Conservation (phyloP, 306 rosid species). For the Cicer arietinum region DNA sequence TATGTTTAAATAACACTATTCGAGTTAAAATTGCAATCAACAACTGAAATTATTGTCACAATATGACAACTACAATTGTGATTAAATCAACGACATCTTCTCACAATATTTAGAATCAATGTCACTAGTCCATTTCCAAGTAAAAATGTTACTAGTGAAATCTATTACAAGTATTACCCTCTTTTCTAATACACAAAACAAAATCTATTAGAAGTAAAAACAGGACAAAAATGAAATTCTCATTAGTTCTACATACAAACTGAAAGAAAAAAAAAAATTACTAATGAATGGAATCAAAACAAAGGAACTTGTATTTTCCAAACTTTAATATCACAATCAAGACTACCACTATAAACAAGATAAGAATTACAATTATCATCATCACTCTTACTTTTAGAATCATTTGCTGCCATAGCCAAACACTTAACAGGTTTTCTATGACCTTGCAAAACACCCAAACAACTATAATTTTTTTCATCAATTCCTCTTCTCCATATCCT, state of each 20-base stretch:
- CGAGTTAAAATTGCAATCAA: no score
- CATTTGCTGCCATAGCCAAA: slow-evolving; percentile 50
- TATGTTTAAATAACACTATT: no score
- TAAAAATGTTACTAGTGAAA: no score
- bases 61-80: no score
- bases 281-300: slow-evolving; percentile 19
- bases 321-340: slow-evolving; percentile 68
- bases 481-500: slow-evolving; percentile 71
- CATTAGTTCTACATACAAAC: background rate
- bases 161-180: no score
- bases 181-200: no score
- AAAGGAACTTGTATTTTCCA: slow-evolving; percentile 59
- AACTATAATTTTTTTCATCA: slow-evolving; percentile 47
- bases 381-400: background rate
- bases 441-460: slow-evolving; percentile 70
- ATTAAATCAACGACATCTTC: no score
- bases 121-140: no score
- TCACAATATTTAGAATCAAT: no score
- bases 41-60: no score
- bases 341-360: slow-evolving; percentile 65
- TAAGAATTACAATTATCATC: slow-evolving; percentile 40
- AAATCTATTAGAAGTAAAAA: background rate
- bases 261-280: no score
- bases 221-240: background rate
- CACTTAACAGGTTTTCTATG: slow-evolving; percentile 67